Base-by-base conservation (phyloP, 1,284 basidiomycete species). In the Malassezia psittaci region DNA sequence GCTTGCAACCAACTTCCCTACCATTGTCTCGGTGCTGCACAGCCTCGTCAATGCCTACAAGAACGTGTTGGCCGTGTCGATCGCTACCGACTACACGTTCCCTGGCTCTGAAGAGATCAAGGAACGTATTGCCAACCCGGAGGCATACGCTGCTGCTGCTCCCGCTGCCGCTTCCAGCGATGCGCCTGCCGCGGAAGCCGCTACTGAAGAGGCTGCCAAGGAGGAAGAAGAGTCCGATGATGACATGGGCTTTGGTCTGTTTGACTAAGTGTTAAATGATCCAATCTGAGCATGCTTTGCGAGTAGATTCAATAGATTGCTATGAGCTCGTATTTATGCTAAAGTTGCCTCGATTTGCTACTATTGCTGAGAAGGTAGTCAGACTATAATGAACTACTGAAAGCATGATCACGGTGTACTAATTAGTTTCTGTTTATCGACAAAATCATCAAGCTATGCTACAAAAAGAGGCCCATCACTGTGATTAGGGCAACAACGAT, bases 11-110 rank as follows among this genome's bases (percentile, higher is more conserved):
- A 85, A 89, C 78, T 93, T 93, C 83, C 93, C 93, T 53, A 98
- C 93, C 62, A 79, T 98, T 67, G 90, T 86, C 66, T 96, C 90
- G 56, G 85, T 96, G 68, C 79, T 83, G 58, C 93, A 99, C 83
- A 86, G 87, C 44, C 83, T 99, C 61, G 89, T 98, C 82, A 96
- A 96, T 81, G 83, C 88, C 49, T 98, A 96, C 87, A 98, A 99
- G 86, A 96, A 96, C 82, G 79, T 98, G 65, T 69, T 76, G 41
- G 86, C 88, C 55, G 78, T 99, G 74, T 86, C 91, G 52, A 79
- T 99, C 64, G 85, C 83, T 57, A 96, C 93, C 67, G 93, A 98
- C 54, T 93, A 90, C 83, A 83, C 85, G 63, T 96, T 96, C 77
- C 89, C 94, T 76, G 90, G 85, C 62, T 82, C 87, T 59, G 87